Base-by-base conservation (phyloP, 2,329 filamentous ascomycete genomes). In the Phialophora macrospora region DNA sequence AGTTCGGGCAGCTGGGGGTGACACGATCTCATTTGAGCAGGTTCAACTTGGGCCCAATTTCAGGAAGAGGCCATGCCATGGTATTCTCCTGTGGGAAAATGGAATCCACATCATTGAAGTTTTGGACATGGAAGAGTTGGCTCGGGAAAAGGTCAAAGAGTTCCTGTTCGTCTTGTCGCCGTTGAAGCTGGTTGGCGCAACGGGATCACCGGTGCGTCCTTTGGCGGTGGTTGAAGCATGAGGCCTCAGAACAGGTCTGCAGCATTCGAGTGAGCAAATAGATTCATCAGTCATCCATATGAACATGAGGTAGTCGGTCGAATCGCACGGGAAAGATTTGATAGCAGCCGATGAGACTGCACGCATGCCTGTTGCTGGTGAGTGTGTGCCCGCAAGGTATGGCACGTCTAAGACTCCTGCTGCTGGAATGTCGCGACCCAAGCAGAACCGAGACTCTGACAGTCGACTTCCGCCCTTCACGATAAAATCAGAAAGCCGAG, bases 41-140 rank as follows among this genome's bases (percentile, higher is more conserved):
- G 60, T 63, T n/a, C 34, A 59, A 20, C 44, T 65, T 51, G 65
- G 68, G 14, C 57, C 58, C 30, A 64, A 66, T 41, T 63, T 56
- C 30, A 48, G 46, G 0, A 32, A 57, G 26, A 62, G 68, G 26
- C 68, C 68, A 7, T 65, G 62, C 30, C 65, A 69, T 59, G 65
- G 63, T 44, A 56, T 70, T 24, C 49, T 61, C n/a, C 14, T 66
- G 34, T 63, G 41, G 60, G 64, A 69, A 38, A 63, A 65, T 56
- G 69, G 55, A 4, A 69, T 71, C 55, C 64, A 67, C 17, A 67
- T 67, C 34, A 70, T 71, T 26, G 69, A 71, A 44, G 65, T 67
- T 32, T 54, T 71, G 46, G 65, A 71, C 56, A 56, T 71, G 61
- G 68, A 70, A 51, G 66, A 66, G 46, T 41, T 70, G 51, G 57